Evolutionary conservation across 352 stramenopile species (phyloP).

Genomic region (Globisporangium nodosum): DNA sequence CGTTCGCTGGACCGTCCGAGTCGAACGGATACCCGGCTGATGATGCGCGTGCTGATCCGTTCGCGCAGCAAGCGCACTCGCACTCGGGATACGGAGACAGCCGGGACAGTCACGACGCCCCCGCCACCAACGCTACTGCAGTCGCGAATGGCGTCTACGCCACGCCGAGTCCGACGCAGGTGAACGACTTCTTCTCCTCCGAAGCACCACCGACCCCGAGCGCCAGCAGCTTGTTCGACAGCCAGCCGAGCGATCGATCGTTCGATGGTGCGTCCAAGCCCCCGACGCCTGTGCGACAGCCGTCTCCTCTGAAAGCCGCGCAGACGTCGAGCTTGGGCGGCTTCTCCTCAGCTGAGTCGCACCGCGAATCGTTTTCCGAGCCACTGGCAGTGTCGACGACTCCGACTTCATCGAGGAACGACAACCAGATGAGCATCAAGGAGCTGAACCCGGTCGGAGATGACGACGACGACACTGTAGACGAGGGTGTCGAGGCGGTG

Average conservation of each 20-base stretch:
- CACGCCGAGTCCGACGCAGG: constrained; percentile 15
- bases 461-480: constrained; percentile 1
- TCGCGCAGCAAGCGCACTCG: constrained; percentile 1
- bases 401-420: background rate
- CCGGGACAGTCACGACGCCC: background rate
- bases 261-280: background rate
- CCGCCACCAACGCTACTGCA: background rate
- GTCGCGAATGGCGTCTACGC: background rate
- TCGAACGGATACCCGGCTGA: background rate
- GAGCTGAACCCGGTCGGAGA: constrained; percentile 6
- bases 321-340: background rate
- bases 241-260: background rate
- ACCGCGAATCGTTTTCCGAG: constrained; percentile 26
- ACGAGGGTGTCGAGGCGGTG: constrained; percentile 3
- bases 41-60: constrained; percentile 11
- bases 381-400: background rate
- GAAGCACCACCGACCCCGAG: constrained; percentile 24
- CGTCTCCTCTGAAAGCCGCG: background rate
- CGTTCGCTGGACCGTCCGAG: background rate
- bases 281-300: background rate
- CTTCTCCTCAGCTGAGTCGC: background rate
- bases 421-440: background rate
- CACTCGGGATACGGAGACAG: background rate
- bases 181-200: constrained; percentile 31
- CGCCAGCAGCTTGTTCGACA: constrained; percentile 33